Base-by-base conservation (phyloP, 2,329 filamentous ascomycete species). In the Sclerotinia minor region DNA sequence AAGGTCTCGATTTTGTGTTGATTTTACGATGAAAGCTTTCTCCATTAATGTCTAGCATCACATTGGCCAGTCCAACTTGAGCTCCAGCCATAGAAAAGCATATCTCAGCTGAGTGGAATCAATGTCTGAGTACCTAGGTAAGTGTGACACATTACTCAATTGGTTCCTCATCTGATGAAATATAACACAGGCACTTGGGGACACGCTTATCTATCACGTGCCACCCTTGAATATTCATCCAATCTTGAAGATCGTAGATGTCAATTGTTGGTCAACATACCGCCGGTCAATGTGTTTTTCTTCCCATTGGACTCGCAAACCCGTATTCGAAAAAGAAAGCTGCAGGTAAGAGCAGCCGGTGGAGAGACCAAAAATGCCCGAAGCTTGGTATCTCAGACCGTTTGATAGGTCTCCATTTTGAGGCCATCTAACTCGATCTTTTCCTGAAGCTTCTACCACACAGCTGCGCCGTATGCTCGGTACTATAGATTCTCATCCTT, bases 401-500 rank as follows among this genome's bases (percentile, higher is more conserved):
- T 49, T 41, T 60, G 44, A 60, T 60, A 60, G n/a, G 59, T 63
- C 29, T 44, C 35, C n/a, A 44, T 41, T 19, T 6, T 58, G 32
- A 44, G n/a, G 54, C 5, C 15, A 58, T 52, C 59, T 17, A 61
- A 50, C 59, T 50, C 32, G 59, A 63, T 63, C 45, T 26, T 26
- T 26, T 41, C 45, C 32, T 50, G n/a, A 32, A 63, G 59, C 58
- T 49, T 13, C 35, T 44, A 54, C 21, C 11, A 54, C 50, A 57
- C 54, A n/a, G 35, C 32, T 45, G 55, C 35, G 38, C 55, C 65
- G 24, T 53, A 53, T 29, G n/a, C 19, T 52, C 52, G 65, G 65
- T 67, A 67, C 32, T 67, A 61, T 67, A 67, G 45, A 67, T 54
- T 53, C 3, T 24, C 26, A 17, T 45, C 3, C 57, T 54, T 67